phyloP scores from a whole-genome alignment of 768 basidiomycete genomes.

The Lactarius sanguifluus region DNA sequence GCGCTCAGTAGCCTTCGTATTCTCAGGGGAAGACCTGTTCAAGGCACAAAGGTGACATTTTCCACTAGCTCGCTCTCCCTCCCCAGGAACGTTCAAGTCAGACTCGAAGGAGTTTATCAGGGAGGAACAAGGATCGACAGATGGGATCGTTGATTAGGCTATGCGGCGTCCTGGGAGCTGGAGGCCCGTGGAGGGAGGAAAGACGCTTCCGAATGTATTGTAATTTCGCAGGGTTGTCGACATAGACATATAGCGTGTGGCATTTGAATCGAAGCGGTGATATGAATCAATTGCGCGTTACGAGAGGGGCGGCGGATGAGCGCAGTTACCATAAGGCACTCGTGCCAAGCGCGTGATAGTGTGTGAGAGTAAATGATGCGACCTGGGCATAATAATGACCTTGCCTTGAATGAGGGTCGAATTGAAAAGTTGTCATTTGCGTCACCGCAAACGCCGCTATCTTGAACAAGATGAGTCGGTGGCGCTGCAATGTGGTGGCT shows the following conservation, averaged over 20 bases:
- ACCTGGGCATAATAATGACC: neutral
- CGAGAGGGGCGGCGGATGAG: constrained; percentile 12
- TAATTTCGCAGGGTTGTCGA: constrained; percentile 5
- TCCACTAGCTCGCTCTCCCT: neutral
- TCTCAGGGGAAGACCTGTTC: neutral
- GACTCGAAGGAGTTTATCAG: neutral
- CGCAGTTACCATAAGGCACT: neutral
- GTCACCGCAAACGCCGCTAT: neutral
- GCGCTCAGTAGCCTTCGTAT: neutral
- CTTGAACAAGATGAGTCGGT: neutral
- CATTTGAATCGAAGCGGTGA: constrained; percentile 5
- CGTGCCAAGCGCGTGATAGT: neutral
- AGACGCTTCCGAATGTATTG: neutral
- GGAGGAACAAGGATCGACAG: neutral
- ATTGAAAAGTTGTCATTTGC: neutral
- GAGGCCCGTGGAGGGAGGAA: constrained; percentile 10
- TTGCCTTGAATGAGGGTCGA: neutral
- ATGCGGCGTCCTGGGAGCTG: neutral
- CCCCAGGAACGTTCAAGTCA: neutral
- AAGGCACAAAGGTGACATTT: neutral
- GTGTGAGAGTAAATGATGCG: neutral
- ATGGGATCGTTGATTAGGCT: neutral
- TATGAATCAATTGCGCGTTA: neutral
- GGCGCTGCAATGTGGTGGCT: neutral
- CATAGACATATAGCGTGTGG: neutral